phyloP scores from a whole-genome alignment of 2,329 filamentous ascomycete genomes.

The Mariannaea elegans region DNA sequence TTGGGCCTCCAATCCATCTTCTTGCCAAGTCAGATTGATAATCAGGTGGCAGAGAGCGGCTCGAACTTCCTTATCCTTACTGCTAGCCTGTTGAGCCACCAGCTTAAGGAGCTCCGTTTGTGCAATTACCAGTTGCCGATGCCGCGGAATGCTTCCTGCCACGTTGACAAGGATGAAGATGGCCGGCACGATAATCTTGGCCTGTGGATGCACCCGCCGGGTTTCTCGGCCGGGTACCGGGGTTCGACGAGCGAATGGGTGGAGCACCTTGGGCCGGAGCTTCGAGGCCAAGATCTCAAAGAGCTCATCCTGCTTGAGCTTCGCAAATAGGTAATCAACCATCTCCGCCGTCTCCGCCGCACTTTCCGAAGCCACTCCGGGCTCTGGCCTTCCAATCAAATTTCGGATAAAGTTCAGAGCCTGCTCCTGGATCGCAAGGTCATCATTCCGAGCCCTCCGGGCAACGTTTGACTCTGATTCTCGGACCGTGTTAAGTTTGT shows the following conservation, averaged over 20 bases:
- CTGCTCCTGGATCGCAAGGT: conserved; percentile 89
- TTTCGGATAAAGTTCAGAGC: conserved; percentile 91
- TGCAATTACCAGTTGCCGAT: conserved; percentile 79
- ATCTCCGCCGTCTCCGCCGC: conserved; percentile 69
- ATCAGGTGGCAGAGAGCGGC: conserved; percentile 83
- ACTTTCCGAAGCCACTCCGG: conserved; percentile 60
- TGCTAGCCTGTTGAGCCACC: conserved; percentile 76
- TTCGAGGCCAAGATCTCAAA: conserved; percentile 85
- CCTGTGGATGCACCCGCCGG: conserved; percentile 64
- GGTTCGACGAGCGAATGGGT: conserved; percentile 59
- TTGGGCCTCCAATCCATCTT: conserved; percentile 73
- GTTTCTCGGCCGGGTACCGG: conserved; percentile 49
- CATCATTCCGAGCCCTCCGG: conserved; percentile 76
- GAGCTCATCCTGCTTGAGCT: conserved; percentile 78
- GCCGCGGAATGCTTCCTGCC: conserved; percentile 80
- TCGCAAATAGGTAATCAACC: conserved; percentile 83
- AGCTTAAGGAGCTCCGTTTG: conserved; percentile 80
- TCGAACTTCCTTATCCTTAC: conserved; percentile 77
- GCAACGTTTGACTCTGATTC: conserved; percentile 75
- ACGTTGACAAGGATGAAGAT: conserved; percentile 89
- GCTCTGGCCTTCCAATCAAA: conserved; percentile 72
- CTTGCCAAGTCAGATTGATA: conserved; percentile 85
- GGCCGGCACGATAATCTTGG: conserved; percentile 79
- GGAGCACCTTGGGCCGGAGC: conserved; percentile 69
- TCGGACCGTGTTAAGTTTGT: conserved; percentile 60